Evolutionary conservation across 2,329 filamentous ascomycete species (phyloP), one percentile per base, ranked within the genome.

Genomic region (Geosmithia putterillii): DNA sequence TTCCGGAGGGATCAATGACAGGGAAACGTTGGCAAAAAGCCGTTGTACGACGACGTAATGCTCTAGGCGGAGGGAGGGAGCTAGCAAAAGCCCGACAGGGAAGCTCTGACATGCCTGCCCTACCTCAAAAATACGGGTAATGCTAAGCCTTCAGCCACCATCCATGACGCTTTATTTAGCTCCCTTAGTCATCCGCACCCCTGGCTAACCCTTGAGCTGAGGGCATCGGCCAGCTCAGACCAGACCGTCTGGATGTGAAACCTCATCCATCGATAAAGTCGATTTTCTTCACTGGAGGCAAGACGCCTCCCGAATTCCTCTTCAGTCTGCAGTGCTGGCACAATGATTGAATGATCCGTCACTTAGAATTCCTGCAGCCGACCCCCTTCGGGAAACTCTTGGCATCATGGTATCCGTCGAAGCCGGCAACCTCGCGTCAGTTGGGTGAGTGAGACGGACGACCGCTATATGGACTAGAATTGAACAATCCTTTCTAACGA

Each of bases 211-310:
- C 28, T 14, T 12, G 28, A 32, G 28, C 10, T n/a, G 42, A 37
- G 20, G 5, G 6, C 28, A 32, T 32, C 28, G 15, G 10, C 28
- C 28, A 32, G 15, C 10, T 12, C 28, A 32, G 23, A 6, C 10
- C 23, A 32, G 15, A 14, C 28, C 15, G 28, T 32, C 28, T 12
- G 28, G 28, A 12, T 32, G 28, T 32, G 28, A 32, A 32, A 32
- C 28, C 28, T 25, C 28, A 32, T 32, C 28, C 28, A 9, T 32
- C 6, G 23, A 10, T 25, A 32, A 32, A 32, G 15, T 32, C 28
- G 15, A 32, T 12, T 7, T 34, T 41, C 34, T 41, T 41, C 28
- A 47, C 40, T 25, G 41, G 39, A 18, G 38, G 45, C 17, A 32
- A 12, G 28, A 14, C 10, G 28, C 28, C 28, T 32, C 28, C 15